Evolutionary conservation across 768 basidiomycete genomes (phyloP).

Genomic region (Cyathus striatus): DNA sequence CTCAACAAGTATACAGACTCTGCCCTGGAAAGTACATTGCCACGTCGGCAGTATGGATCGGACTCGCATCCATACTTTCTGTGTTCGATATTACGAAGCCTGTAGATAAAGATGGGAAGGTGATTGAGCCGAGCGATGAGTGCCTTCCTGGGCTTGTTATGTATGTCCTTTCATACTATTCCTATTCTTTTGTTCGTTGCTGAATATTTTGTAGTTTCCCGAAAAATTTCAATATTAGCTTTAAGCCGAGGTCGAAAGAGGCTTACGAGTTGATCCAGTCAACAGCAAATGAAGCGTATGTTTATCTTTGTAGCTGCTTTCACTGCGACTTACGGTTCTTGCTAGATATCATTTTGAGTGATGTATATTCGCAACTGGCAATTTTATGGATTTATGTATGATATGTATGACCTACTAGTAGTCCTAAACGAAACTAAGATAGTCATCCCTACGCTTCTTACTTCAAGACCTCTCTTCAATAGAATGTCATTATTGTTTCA

Average conservation of each 20-base stretch:
- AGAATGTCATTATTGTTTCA: too few species aligned
- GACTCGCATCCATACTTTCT: conserved; percentile 21
- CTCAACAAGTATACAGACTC: conserved; percentile 5
- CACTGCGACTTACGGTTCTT: too few species aligned
- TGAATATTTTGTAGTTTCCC: background rate
- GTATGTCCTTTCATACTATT: conserved; percentile 2
- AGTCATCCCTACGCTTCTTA: too few species aligned
- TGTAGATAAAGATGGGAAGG: conserved; percentile 9
- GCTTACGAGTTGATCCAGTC: background rate
- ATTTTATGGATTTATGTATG: too few species aligned
- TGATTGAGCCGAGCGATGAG: conserved; percentile 9
- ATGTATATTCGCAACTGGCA: too few species aligned
- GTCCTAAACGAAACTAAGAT: too few species aligned
- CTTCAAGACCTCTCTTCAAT: too few species aligned
- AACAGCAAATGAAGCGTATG: background rate
- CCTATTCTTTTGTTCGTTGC: background rate
- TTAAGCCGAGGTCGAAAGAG: background rate
- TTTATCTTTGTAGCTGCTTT: too few species aligned
- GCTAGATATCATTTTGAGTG: too few species aligned
- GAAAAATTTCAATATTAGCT: background rate
- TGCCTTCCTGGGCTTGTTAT: conserved; percentile 4
- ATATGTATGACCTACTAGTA: too few species aligned
- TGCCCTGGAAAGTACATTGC: conserved; percentile 31
- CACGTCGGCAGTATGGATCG: conserved; percentile 22
- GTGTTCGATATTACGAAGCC: conserved; percentile 19